Base-by-base conservation (phyloP, 2,329 filamentous ascomycete genomes). In the Ceratocystis lukuohia region DNA sequence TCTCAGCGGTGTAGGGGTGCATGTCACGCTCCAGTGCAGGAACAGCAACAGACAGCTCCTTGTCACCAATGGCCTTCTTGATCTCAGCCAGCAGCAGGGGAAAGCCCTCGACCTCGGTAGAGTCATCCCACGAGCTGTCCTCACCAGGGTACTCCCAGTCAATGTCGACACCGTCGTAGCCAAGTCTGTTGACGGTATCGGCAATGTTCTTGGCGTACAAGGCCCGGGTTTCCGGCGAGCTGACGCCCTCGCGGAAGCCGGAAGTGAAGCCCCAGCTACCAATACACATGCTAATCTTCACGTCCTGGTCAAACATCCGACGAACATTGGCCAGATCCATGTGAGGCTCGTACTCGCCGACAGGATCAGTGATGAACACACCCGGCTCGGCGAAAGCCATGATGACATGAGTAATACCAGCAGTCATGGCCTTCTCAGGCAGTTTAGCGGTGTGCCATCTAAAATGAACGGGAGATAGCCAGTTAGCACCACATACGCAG, bases 241-340 rank as follows among this genome's bases (percentile, higher is more conserved):
- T 78, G 1, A 84, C 83, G 0, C 81, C 86, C 12, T 73, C 73
- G 0, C 80, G 79, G 71, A 88, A 91, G 0, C 86, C 87, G 6
- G 74, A 73, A 0, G 81, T 85, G 68, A 89, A 85, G 0, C 86
- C 87, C 88, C 88, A 91, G 65, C 88, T 88, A 10, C 88, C 88
- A 69, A 91, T 83, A 25, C 88, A 87, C 50, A 91, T 79, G 76
- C 87, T 80, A 25, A 91, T 74, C 70, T 87, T 85, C 20, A 85
- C 84, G 30, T 77, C 77, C 0, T 74, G 67, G 7, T 75, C 74
- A 67, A 86, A 84, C 66, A 77, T 75, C 25, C 71, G 72, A 17
- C 61, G 61, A n/a, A 66, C 41, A 5, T 61, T n/a, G 12, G 7
- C 70, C 1, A 85, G 76, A 0, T 77, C 77, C 3, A 79, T 82